Percentiles rank a stretch among this genome's conserved stretches.
phyloP scores from a whole-genome alignment of 148 eudicot species.

The Chenopodium suecicum region DNA sequence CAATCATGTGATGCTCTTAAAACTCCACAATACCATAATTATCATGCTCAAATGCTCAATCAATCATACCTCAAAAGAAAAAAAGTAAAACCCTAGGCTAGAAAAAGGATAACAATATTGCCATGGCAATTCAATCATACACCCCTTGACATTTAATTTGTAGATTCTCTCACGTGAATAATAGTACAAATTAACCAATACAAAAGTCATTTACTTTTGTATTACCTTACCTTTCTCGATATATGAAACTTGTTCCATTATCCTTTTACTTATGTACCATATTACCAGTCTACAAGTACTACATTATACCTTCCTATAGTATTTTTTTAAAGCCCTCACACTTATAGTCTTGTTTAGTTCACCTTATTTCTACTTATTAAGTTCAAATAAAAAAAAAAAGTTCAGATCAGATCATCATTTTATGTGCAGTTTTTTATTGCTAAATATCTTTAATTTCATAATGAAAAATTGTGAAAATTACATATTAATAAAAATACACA shows the following conservation, averaged over 20 bases:
- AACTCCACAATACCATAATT: not conserved
- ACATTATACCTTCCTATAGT: too few species aligned
- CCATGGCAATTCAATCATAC: not conserved
- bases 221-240: not conserved
- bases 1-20: constrained; percentile 1
- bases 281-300: too few species aligned
- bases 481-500: too few species aligned
- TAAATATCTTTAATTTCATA: too few species aligned
- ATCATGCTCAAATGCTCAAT: not conserved
- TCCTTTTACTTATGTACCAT: not conserved
- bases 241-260: not conserved
- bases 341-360: too few species aligned
- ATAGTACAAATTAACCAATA: not conserved
- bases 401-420: too few species aligned
- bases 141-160: not conserved
- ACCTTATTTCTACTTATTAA: too few species aligned
- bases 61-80: not conserved
- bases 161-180: constrained; percentile 20
- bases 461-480: too few species aligned
- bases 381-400: too few species aligned
- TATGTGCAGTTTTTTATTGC: too few species aligned
- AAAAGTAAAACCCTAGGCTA: not conserved
- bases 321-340: too few species aligned
- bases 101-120: not conserved
- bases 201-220: too few species aligned